Evolutionary conservation across 2,329 filamentous ascomycete genomes (phyloP).

Genomic region (Ophiostoma sp.): DNA sequence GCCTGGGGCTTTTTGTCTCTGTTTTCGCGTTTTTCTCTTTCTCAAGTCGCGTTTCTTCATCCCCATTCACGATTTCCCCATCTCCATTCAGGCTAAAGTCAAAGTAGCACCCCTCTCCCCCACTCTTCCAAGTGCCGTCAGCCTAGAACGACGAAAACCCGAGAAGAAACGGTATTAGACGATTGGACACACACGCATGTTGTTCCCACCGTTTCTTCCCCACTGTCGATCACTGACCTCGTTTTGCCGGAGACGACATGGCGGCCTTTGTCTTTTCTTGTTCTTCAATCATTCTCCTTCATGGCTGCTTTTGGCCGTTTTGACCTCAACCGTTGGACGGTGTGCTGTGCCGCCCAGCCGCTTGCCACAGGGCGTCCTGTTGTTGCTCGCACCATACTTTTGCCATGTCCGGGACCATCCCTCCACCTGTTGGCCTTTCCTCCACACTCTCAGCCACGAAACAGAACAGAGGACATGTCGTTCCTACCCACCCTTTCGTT

Average conservation of each 20-base stretch:
- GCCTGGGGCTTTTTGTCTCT: background rate
- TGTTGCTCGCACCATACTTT: background rate
- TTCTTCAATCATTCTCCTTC: background rate
- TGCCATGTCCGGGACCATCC: background rate
- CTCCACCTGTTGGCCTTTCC: background rate
- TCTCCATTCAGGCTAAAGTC: background rate
- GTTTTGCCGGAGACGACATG: background rate
- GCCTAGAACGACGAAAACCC: background rate
- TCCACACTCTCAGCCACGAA: background rate
- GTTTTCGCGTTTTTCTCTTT: background rate
- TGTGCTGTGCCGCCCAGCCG: slow-evolving; percentile 7
- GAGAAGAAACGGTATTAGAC: background rate
- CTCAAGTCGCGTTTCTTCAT: background rate
- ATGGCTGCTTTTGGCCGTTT: background rate
- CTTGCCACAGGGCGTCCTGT: background rate
- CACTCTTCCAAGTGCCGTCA: slow-evolving; percentile 3
- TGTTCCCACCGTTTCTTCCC: background rate
- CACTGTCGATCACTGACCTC: background rate
- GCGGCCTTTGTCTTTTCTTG: background rate
- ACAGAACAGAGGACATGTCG: background rate
- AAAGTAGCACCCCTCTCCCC: background rate
- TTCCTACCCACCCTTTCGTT: background rate
- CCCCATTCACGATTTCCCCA: background rate
- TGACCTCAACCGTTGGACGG: background rate
- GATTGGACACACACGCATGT: background rate